These are phyloP conservation scores for Salix suchowensis DNA, from an alignment of 345 rosid genomes.

Conservation along the genomic window DNA sequence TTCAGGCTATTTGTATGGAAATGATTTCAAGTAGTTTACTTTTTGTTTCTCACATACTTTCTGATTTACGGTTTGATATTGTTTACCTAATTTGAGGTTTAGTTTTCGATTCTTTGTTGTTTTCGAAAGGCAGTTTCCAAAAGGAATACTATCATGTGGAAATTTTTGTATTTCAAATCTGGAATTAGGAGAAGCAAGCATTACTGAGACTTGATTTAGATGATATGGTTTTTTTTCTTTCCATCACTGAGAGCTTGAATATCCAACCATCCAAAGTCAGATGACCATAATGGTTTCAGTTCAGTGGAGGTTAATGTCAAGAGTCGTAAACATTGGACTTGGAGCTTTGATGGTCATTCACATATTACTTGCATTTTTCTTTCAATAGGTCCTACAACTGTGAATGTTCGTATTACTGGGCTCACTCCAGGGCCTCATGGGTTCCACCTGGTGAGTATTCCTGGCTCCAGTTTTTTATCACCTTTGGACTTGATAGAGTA, in stretches of 20 bases:
- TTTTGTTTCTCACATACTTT: not conserved
- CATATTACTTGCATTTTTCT: slow-evolving; percentile 5
- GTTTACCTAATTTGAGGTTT: not conserved
- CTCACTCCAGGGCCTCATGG: slow-evolving; percentile 89
- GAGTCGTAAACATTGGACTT: not conserved
- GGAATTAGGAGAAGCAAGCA: not conserved
- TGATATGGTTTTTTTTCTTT: not conserved
- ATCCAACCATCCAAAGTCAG: not conserved
- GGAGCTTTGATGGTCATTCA: not conserved
- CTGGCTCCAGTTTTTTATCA: slow-evolving; percentile 7
- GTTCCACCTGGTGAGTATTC: slow-evolving; percentile 67
- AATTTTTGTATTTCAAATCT: not conserved
- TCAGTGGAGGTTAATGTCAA: not conserved
- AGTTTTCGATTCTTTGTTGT: not conserved
- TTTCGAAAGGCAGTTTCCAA: not conserved
- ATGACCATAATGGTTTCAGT: not conserved
- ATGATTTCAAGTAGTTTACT: not conserved
- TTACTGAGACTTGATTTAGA: not conserved
- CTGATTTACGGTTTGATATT: not conserved
- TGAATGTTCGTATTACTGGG: slow-evolving; percentile 75
- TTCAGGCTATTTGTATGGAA: not conserved
- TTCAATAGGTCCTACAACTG: slow-evolving; percentile 77
- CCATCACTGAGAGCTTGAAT: not conserved
- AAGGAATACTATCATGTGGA: not conserved
- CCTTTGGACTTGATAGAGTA: not conserved